Conservation (phyloP, 2,329 filamentous ascomycete species). For the Rhytidhysteron rufulum region DNA sequence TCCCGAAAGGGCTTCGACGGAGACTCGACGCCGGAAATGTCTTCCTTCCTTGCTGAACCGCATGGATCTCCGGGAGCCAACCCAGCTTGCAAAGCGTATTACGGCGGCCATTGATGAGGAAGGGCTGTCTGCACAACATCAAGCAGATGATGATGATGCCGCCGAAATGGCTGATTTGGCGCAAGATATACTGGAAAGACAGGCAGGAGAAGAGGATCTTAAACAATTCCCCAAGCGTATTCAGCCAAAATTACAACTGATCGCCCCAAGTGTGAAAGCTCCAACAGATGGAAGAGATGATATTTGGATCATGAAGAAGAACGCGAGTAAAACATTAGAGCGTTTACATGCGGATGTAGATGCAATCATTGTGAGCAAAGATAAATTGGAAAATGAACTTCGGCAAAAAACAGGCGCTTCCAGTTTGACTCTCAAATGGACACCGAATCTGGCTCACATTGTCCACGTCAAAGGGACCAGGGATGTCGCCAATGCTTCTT, state of each 20-base stretch:
- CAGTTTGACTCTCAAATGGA: constrained; percentile 76
- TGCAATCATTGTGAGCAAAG: constrained; percentile 58
- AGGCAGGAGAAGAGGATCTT: constrained; percentile 60
- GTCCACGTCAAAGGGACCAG: constrained; percentile 79
- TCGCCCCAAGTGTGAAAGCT: constrained; percentile 28
- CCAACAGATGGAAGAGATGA: constrained; percentile 43
- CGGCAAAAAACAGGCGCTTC: constrained; percentile 51
- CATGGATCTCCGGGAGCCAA: constrained; percentile 64
- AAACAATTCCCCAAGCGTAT: constrained; percentile 34
- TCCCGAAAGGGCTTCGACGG: constrained; percentile 6
- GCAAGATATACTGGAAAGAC: constrained; percentile 62
- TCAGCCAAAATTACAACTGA: constrained; percentile 31
- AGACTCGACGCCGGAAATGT: constrained; percentile 19
- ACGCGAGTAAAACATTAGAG: constrained; percentile 63
- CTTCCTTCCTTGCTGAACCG: constrained; percentile 48
- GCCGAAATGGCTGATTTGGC: constrained; percentile 69
- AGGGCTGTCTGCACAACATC: constrained; percentile 75
- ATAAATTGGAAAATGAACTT: constrained; percentile 57
- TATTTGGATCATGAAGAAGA: constrained; percentile 60
- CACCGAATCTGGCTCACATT: constrained; percentile 80
- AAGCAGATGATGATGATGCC: constrained; percentile 68
- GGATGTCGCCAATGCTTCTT: constrained; percentile 44
- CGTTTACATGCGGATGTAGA: constrained; percentile 67
- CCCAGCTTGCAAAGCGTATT: constrained; percentile 67
- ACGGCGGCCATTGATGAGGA: constrained; percentile 85